phyloP scores from a whole-genome alignment of 345 rosid species.

The Sonneratia alba region DNA sequence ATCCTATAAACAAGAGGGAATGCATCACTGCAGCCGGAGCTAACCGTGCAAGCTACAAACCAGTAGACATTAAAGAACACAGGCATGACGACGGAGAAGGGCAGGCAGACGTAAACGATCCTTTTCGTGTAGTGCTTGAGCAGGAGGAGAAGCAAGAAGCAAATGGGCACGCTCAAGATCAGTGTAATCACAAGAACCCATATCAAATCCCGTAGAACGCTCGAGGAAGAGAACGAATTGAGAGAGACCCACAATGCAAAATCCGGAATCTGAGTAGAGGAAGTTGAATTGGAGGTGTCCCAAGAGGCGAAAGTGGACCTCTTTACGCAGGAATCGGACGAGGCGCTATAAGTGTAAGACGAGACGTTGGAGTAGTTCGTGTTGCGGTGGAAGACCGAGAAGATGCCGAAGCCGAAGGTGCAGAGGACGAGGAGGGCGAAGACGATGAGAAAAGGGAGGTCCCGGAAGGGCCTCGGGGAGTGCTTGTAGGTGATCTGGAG shows the following conservation, averaged over 20 bases:
- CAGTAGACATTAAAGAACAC: slow-evolving; percentile 69
- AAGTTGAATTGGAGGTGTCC: neutral
- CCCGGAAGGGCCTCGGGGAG: slow-evolving; percentile 70
- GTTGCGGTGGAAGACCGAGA: slow-evolving; percentile 54
- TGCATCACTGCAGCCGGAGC: slow-evolving; percentile 55
- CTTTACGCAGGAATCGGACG: slow-evolving; percentile 49
- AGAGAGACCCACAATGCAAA: slow-evolving; percentile 15
- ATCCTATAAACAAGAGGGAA: slow-evolving; percentile 67
- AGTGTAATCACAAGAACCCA: slow-evolving; percentile 65
- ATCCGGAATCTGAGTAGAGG: neutral
- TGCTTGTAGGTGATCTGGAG: slow-evolving; percentile 79
- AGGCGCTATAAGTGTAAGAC: slow-evolving; percentile 43
- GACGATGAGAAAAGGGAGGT: slow-evolving; percentile 62
- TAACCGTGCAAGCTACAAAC: slow-evolving; percentile 81
- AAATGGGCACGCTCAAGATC: slow-evolving; percentile 60
- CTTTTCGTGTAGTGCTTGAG: slow-evolving; percentile 81
- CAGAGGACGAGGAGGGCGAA: slow-evolving; percentile 45
- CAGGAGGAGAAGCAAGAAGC: slow-evolving; percentile 47
- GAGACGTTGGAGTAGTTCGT: slow-evolving; percentile 34
- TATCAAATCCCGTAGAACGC: slow-evolving; percentile 32
- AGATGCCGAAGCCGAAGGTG: slow-evolving; percentile 75
- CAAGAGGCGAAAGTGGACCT: slow-evolving; percentile 9
- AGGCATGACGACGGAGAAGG: slow-evolving; percentile 62
- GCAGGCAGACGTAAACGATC: slow-evolving; percentile 68
- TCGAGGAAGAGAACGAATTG: slow-evolving; percentile 21